Conservation (phyloP, 768 basidiomycete species). For the Brasilioporus rufonigricans region DNA sequence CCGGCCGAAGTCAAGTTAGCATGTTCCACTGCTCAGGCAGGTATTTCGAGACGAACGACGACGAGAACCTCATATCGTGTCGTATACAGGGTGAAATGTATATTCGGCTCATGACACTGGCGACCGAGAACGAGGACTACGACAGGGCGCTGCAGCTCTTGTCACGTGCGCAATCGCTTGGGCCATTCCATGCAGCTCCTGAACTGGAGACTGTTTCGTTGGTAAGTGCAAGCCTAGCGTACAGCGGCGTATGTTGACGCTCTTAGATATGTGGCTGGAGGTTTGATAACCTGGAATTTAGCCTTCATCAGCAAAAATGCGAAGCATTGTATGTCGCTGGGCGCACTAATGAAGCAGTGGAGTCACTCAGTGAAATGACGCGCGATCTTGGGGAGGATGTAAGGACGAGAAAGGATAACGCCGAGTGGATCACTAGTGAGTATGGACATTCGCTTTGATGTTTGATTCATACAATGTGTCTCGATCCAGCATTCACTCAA, state of each 20-base stretch:
- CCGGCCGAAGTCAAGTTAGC: not conserved
- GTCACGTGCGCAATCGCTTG: not conserved
- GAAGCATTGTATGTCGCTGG: not conserved
- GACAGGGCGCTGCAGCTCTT: not conserved
- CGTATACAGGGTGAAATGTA: not conserved
- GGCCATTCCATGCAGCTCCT: not conserved
- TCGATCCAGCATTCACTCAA: not conserved
- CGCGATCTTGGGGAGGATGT: not conserved
- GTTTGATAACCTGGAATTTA: not conserved
- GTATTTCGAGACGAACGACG: no score
- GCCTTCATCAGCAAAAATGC: not conserved
- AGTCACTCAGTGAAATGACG: not conserved
- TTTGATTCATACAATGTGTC: no score
- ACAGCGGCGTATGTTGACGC: not conserved
- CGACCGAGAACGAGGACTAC: not conserved
- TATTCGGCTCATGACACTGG: not conserved
- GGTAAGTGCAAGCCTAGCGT: not conserved
- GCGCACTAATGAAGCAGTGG: not conserved
- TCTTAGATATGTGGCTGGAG: not conserved
- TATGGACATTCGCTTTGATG: not conserved
- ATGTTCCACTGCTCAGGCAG: not conserved
- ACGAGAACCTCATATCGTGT: not conserved
- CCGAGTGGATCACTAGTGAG: not conserved
- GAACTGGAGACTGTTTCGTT: not conserved
- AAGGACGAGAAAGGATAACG: not conserved